phyloP scores from a whole-genome alignment of 169 alveolate species.

The Eimeria falciformis region DNA sequence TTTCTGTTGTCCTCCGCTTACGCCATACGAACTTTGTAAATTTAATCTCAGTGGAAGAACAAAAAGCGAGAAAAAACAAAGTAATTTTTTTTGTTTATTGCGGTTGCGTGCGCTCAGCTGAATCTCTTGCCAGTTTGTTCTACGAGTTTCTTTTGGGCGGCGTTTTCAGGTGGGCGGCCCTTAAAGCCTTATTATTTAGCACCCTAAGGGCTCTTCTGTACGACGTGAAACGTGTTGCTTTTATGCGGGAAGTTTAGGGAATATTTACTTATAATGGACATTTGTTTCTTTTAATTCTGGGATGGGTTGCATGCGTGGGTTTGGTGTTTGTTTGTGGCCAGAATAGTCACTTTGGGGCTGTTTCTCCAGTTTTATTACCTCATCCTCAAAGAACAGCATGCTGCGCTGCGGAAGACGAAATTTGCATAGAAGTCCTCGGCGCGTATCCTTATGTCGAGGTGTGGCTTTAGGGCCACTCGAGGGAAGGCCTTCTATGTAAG shows the following conservation, averaged over 20 bases:
- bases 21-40: no score
- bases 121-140: slow-evolving; percentile 56
- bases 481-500: no score
- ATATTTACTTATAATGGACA: neutral
- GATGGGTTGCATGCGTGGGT: neutral
- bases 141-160: slow-evolving; percentile 49
- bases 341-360: slow-evolving; percentile 29
- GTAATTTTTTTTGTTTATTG: neutral
- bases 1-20: no score
- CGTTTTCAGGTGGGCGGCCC: slow-evolving; percentile 55
- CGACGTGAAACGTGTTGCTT: neutral
- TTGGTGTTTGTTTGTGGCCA: neutral
- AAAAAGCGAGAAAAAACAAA: no score
- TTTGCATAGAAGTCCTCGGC: neutral
- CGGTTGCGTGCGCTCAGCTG: slow-evolving; percentile 27
- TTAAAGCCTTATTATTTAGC: neutral
- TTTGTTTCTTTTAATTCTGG: neutral
- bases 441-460: no score
- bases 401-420: slow-evolving; percentile 31
- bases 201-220: neutral
- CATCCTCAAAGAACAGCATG: slow-evolving; percentile 48
- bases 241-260: no score
- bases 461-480: no score
- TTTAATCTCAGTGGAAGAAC: no score
- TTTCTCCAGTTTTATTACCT: slow-evolving; percentile 29